Base-by-base conservation (phyloP, 192 early-diverging fungal species). In the Coemansia sp. region DNA sequence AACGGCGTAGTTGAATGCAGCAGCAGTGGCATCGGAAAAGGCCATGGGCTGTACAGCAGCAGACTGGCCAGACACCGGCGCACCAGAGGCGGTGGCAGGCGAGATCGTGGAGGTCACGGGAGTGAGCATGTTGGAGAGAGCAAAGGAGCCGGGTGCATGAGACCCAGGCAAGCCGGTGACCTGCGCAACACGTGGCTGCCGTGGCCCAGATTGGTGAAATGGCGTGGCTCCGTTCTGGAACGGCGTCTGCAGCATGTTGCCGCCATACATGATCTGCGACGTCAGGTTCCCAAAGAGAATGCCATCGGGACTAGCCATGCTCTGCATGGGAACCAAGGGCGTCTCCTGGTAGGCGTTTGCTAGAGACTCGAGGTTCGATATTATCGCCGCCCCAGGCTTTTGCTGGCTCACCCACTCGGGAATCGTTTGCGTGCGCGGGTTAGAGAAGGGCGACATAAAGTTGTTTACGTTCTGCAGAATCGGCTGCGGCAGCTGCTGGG, bases 371-470 rank as follows among this genome's bases (percentile, higher is more conserved):
- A 72, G 58, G 34, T 72, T 72, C 0, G 69, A 60, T 9, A 72
- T 47, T 19, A 72, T 64, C 0, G 55, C 68, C 9, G 68, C 68
- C 34, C 57, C 69, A 17, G 69, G 69, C 29, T 72, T 72, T 20
- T 61, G 46, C 50, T 65, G 69, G 50, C 58, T 57, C 22, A 72
- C 34, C 69, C 69, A 72, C 53, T 72, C 61, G 39, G 69, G 69
- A 11, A 72, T 55, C 3, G 53, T 45, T 40, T 57, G 57, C 27
- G 37, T 49, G 28, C 53, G 53, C 46, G 62, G 20, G 5, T 55
- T 63, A 5, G 69, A 55, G 35, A 72, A 72, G 36, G 69, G 69
- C 9, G 69, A 72, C 57, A 72, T 72, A 24, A 64, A 72, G 13
- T 55, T 65, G 53, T 72, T 72, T n/a, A 72, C 54, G 24, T 62